Percentiles rank a stretch among this genome's conserved stretches.
phyloP scores from a whole-genome alignment of 768 basidiomycete species.

The Cyclocybe aegerita region DNA sequence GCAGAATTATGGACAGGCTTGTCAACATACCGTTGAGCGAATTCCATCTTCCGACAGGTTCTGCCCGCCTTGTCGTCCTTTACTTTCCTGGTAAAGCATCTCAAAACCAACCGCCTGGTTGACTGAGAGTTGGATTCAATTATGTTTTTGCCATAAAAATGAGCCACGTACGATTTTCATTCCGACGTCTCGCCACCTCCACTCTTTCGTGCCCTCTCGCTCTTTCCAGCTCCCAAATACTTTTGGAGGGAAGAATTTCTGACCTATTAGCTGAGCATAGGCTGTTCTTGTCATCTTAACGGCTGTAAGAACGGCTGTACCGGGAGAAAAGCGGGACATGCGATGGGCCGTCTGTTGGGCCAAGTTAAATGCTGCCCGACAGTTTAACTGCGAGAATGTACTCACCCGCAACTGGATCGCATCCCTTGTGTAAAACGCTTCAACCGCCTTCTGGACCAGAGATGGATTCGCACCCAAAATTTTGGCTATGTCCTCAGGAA shows the following conservation, averaged over 20 bases:
- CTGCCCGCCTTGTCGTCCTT: conserved; percentile 46
- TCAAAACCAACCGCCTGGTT: conserved; percentile 90
- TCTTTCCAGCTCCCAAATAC: conserved; percentile 78
- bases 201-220: conserved; percentile 60
- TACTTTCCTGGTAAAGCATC: conserved; percentile 90
- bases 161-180: conserved; percentile 79
- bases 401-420: conserved; percentile 84
- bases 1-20: not conserved
- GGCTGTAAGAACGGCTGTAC: conserved; percentile 54
- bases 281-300: conserved; percentile 86
- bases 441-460: conserved; percentile 83
- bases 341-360: conserved; percentile 72
- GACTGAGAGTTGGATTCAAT: conserved; percentile 1
- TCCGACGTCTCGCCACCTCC: conserved; percentile 82
- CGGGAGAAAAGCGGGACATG: conserved; percentile 89
- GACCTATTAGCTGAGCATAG: conserved; percentile 90
- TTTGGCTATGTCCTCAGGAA: conserved; percentile 79
- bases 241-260: conserved; percentile 90
- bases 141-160: not conserved
- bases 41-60: conserved; percentile 34
- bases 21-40: conserved; percentile 46
- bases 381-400: not conserved
- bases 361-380: not conserved
- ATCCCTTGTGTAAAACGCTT: conserved; percentile 95
- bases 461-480: conserved; percentile 62